Conservation (phyloP, 768 basidiomycete species). For the Suillus subluteus region DNA sequence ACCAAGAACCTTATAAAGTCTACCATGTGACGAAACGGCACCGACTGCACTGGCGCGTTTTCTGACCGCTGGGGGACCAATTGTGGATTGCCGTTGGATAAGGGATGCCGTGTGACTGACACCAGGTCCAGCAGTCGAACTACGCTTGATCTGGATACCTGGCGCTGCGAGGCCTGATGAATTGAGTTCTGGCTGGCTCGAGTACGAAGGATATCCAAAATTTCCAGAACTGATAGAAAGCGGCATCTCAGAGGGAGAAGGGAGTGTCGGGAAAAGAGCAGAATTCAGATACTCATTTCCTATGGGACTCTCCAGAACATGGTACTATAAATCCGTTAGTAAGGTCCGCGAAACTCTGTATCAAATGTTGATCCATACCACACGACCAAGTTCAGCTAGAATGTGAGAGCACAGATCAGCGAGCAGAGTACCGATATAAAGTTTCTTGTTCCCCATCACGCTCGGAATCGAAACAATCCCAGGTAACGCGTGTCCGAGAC, state of each 20-base stretch:
- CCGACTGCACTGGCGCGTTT: conserved; percentile 69
- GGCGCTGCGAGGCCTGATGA: conserved; percentile 25
- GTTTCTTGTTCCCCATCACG: conserved; percentile 84
- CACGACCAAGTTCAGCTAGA: conserved; percentile 79
- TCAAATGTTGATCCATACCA: conserved; percentile 58
- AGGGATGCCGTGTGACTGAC: conserved; percentile 24
- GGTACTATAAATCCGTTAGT: conserved; percentile 51
- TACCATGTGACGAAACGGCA: conserved; percentile 77
- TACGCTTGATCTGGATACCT: conserved; percentile 52
- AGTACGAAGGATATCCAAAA: conserved; percentile 51
- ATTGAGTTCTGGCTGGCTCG: conserved; percentile 59
- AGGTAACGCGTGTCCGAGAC: conserved; percentile 56
- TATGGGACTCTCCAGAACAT: conserved; percentile 77
- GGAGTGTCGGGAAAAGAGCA: conserved; percentile 62
- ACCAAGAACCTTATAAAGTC: conserved; percentile 85
- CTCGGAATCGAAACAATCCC: conserved; percentile 81
- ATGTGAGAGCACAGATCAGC: conserved; percentile 90
- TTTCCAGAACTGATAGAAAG: conserved; percentile 52
- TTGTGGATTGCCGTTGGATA: conserved; percentile 53
- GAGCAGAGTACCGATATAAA: conserved; percentile 86
- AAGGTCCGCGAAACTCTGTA: background rate
- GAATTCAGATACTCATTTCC: conserved; percentile 88
- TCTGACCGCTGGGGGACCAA: conserved; percentile 48
- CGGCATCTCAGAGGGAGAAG: conserved; percentile 63
- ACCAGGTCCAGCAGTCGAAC: conserved; percentile 49